Percentiles rank a stretch among this genome's conserved stretches.
Evolutionary conservation across 352 stramenopile genomes (phyloP).

Genomic region (Phytopythium oedochilum): DNA sequence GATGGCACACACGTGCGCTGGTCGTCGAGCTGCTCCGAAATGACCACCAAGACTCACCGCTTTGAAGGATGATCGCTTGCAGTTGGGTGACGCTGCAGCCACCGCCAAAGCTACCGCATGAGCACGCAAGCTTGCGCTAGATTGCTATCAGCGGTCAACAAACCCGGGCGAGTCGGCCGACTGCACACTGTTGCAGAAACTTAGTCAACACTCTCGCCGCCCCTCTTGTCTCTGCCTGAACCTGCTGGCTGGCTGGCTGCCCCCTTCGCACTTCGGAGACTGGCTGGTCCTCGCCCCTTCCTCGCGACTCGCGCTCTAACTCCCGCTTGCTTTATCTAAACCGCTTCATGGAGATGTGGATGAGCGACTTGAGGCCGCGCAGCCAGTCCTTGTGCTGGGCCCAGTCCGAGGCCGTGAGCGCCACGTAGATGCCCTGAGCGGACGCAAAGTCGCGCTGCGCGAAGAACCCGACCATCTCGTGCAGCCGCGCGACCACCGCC

Average conservation of each 20-base stretch:
- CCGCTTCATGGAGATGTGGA: slow-evolving; percentile 92
- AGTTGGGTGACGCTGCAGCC: too few species aligned
- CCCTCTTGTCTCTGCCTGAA: background rate
- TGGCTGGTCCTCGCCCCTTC: background rate
- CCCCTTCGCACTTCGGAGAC: background rate
- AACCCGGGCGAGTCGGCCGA: background rate
- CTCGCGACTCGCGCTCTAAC: background rate
- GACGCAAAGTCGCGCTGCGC: slow-evolving; percentile 71
- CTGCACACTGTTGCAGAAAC: background rate
- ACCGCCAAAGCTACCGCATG: too few species aligned
- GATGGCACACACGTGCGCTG: too few species aligned
- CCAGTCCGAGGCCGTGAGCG: slow-evolving; percentile 92
- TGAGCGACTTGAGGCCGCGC: slow-evolving; percentile 95
- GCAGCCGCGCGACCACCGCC: slow-evolving; percentile 62
- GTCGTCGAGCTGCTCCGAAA: too few species aligned
- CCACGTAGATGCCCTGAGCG: slow-evolving; percentile 85
- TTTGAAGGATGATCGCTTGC: too few species aligned
- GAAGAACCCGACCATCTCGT: slow-evolving; percentile 80
- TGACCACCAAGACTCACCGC: too few species aligned
- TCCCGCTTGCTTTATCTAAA: slow-evolving; percentile 64
- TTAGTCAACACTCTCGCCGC: background rate
- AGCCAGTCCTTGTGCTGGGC: slow-evolving; percentile 97
- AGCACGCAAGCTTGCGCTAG: too few species aligned
- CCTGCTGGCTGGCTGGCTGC: background rate
- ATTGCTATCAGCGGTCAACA: background rate